Conservation (phyloP, 129 eudicot species). For the Flaveria linearis region DNA sequence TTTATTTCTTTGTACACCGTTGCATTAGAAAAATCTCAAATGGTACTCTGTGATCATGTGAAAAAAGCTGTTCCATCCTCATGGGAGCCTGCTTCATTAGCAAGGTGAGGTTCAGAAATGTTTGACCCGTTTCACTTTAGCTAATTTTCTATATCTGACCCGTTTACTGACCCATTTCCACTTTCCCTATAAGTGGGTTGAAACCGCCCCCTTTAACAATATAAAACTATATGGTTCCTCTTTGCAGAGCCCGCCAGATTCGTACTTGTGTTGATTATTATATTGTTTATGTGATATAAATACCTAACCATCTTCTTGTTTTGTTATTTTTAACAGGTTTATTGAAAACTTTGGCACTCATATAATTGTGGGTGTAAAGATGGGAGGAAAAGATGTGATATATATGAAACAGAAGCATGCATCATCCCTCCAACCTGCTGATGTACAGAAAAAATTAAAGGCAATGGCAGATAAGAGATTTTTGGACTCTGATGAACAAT, state of each 20-base stretch:
- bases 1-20: conserved; percentile 81
- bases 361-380: conserved; percentile 87
- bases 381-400: conserved; percentile 99
- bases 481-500: conserved; percentile 60
- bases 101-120: conserved; percentile 53
- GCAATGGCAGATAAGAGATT: conserved; percentile 88
- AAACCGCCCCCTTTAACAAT: neutral
- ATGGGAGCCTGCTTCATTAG: conserved; percentile 96
- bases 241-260: neutral
- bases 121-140: neutral
- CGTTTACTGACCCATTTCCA: neutral
- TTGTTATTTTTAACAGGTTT: conserved; percentile 51
- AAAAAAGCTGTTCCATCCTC: conserved; percentile 92
- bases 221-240: neutral
- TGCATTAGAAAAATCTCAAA: conserved; percentile 87
- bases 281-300: neutral
- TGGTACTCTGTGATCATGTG: conserved; percentile 85
- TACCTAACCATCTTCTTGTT: neutral
- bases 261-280: conserved; percentile 1
- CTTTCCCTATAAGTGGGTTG: neutral
- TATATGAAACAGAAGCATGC: conserved; percentile 92
- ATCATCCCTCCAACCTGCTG: conserved; percentile 88
- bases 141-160: neutral
- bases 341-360: conserved; percentile 94
- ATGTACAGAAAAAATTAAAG: conserved; percentile 82